Percentiles rank a stretch among this genome's conserved stretches.
phyloP scores from a whole-genome alignment of 2,329 filamentous ascomycete genomes.

The Paradendryphiella salina region DNA sequence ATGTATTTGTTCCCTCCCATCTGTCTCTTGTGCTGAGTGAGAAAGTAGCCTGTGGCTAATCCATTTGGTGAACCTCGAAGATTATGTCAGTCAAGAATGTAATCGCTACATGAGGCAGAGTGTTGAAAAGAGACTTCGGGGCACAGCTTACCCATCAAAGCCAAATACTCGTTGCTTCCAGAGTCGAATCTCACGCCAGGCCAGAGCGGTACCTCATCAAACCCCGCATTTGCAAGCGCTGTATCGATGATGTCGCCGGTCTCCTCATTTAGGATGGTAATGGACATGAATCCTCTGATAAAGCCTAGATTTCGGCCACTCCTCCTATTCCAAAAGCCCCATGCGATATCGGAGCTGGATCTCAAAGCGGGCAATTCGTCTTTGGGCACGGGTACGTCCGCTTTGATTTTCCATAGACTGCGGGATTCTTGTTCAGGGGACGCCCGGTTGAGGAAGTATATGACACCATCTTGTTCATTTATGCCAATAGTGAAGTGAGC shows the following conservation, averaged over 20 bases:
- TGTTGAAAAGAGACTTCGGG: not conserved
- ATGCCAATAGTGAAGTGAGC: not conserved
- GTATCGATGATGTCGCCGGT: not conserved
- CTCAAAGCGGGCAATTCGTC: constrained; percentile 2
- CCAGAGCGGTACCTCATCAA: not conserved
- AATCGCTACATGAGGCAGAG: no score
- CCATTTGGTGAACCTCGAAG: constrained; percentile 4
- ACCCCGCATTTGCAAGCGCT: not conserved
- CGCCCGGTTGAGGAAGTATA: not conserved
- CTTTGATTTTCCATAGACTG: not conserved
- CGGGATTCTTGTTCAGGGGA: not conserved
- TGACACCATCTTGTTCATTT: not conserved
- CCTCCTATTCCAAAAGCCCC: constrained; percentile 5
- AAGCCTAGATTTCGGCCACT: not conserved
- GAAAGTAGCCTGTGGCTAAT: constrained; percentile 1
- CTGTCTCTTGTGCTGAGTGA: constrained; percentile 5
- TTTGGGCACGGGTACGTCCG: not conserved
- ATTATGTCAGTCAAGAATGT: not conserved
- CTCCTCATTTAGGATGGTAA: not conserved
- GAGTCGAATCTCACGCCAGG: not conserved
- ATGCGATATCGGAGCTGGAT: constrained; percentile 5
- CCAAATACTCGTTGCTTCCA: not conserved
- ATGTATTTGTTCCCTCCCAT: constrained; percentile 1
- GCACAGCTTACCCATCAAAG: constrained; percentile 1
- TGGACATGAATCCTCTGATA: not conserved